Evolutionary conservation across 2,329 filamentous ascomycete genomes (phyloP).

Genomic region (Aschersonia sp.): DNA sequence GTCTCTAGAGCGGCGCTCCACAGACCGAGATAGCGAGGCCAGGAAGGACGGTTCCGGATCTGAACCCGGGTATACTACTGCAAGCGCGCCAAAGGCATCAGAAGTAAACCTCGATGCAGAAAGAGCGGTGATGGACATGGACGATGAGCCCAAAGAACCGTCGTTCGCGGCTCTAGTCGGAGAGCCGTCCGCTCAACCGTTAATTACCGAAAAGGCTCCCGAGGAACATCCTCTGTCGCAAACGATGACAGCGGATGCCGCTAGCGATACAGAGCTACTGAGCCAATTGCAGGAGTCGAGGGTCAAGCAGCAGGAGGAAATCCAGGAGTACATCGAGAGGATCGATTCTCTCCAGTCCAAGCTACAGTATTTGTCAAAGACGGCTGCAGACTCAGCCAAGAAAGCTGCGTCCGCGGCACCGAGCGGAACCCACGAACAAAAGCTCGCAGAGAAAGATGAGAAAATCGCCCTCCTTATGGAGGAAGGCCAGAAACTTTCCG

Average conservation of each 20-base stretch:
- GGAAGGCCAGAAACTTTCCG: constrained; percentile 79
- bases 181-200: no score
- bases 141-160: no score
- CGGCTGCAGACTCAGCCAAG: constrained; percentile 62
- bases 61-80: not conserved
- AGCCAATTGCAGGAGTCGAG: constrained; percentile 13
- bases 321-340: constrained; percentile 69
- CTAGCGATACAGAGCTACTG: constrained; percentile 2
- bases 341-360: constrained; percentile 90
- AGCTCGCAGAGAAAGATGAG: constrained; percentile 77
- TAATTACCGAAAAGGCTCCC: no score
- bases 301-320: constrained; percentile 55
- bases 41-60: not conserved
- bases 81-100: not conserved
- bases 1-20: constrained; percentile 14
- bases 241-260: not conserved
- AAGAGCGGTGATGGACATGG: no score
- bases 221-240: not conserved
- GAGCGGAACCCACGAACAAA: constrained; percentile 56
- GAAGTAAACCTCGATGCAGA: no score
- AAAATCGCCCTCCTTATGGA: constrained; percentile 82
- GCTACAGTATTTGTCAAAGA: constrained; percentile 71
- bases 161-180: no score
- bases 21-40: constrained; percentile 8
- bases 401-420: constrained; percentile 48